Evolutionary conservation across 495 filamentous ascomycete genomes (phyloP), one percentile per base, ranked within the genome.

Genomic region (Trichoderma orchidacearum): DNA sequence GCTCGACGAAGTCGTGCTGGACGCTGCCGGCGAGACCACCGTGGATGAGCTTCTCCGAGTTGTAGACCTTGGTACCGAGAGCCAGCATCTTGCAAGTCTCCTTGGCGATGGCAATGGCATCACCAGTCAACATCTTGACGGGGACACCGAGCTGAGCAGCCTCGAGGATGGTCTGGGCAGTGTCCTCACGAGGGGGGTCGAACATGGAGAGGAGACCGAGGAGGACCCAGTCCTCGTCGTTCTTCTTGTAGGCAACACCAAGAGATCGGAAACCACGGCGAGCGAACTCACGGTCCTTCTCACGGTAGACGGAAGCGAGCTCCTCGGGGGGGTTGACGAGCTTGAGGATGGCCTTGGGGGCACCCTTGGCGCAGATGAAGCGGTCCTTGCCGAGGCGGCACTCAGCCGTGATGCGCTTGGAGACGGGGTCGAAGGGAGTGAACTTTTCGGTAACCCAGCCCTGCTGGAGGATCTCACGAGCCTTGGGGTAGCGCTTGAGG

Each of bases 61-160:
- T 91, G 75, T 94, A 95, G 60, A 95, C 84, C 70, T 96, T 95
- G 56, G 89, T 93, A 62, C 90, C 90, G 51, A 96, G 82, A 73
- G 88, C 87, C 53, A 95, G 82, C 71, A 89, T 85, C 65, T 87
- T 86, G 36, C 87, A 91, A 60, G 89, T 94, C 69, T 95, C 90
- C 70, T 84, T 81, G 65, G 90, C 90, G 70, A 95, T 95, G 70
- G 86, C 90, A 63, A 94, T 87, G 54, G 90, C 87, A 72, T 96
- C 90, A 77, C 90, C 90, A 69, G 90, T 96, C 73, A 96, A 83
- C 88, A 96, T 96, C 77, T 95, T 96, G 71, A 96, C 88, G 56
- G 83, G 85, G 36, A 96, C 75, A 72, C 90, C 90, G 54, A 96
- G 82, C 58, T 76, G 77, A 75, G 91, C 85, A 62, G 90, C 90